Evolutionary conservation across 2,329 filamentous ascomycete species (phyloP).

Genomic region (Aspergillus thermomutatus): DNA sequence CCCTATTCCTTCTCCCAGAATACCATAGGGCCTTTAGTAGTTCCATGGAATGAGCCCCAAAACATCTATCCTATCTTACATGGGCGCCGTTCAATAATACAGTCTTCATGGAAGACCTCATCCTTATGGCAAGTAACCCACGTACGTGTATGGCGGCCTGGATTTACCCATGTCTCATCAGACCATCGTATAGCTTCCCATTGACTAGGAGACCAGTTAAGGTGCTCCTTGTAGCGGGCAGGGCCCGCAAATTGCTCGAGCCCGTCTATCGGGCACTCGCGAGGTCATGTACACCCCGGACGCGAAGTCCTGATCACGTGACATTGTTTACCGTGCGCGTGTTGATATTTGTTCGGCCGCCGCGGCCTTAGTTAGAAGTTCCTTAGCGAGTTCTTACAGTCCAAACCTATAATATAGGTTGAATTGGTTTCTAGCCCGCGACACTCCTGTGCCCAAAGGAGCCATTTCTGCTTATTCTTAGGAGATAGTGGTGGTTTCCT

Average conservation of each 20-base stretch:
- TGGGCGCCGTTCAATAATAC: not conserved
- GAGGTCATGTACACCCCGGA: too few relatives aligned
- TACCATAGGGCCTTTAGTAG: not conserved
- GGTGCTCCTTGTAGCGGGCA: too few relatives aligned
- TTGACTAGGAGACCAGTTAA: not conserved
- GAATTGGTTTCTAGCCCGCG: too few relatives aligned
- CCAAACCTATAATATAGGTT: too few relatives aligned
- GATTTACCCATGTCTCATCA: not conserved
- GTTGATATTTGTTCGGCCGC: too few relatives aligned
- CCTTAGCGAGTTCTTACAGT: too few relatives aligned
- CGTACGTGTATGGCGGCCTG: not conserved
- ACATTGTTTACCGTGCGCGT: too few relatives aligned
- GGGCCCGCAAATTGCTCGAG: too few relatives aligned
- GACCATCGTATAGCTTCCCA: not conserved
- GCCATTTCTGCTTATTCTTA: not conserved
- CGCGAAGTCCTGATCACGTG: too few relatives aligned
- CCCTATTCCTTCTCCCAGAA: too few relatives aligned
- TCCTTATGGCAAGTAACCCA: not conserved
- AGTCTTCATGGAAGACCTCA: conserved; percentile 1
- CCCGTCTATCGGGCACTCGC: too few relatives aligned
- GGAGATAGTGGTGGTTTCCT: conserved; percentile 1
- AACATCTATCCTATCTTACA: not conserved
- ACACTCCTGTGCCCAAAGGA: not conserved
- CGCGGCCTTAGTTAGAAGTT: too few relatives aligned
- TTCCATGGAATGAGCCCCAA: not conserved